Conservation (phyloP, 345 rosid species). For the Arabis alpina region DNA sequence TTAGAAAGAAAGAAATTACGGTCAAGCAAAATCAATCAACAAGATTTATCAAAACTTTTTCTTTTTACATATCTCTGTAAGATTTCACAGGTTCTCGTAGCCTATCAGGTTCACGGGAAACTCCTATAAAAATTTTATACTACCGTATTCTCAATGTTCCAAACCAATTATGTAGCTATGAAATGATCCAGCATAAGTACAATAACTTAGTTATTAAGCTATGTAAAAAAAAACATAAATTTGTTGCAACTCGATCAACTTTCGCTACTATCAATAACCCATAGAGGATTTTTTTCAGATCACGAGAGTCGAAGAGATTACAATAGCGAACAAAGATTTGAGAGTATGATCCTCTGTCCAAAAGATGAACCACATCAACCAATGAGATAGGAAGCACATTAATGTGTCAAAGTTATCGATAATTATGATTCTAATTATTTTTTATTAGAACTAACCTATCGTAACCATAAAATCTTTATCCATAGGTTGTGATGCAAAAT, state of each 20-base stretch:
- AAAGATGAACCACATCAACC: background rate
- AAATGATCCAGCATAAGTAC: background rate
- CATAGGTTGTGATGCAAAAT: no score
- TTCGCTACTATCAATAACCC: background rate
- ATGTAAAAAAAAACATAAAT: background rate
- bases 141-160: background rate
- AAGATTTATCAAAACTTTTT: no score
- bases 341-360: background rate
- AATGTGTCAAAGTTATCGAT: background rate
- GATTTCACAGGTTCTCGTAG: no score
- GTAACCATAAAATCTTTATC: no score
- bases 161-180: background rate
- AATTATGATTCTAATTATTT: background rate
- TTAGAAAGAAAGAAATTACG: no score
- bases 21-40: no score
- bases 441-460: background rate
- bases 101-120: no score
- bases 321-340: background rate
- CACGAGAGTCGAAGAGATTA: background rate
- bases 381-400: background rate
- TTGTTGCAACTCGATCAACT: background rate
- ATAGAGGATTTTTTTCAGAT: background rate
- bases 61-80: no score
- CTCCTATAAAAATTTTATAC: no score
- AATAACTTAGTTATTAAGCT: background rate